Conservation (phyloP, 306 rosid genomes). For the Malus sylvestris region DNA sequence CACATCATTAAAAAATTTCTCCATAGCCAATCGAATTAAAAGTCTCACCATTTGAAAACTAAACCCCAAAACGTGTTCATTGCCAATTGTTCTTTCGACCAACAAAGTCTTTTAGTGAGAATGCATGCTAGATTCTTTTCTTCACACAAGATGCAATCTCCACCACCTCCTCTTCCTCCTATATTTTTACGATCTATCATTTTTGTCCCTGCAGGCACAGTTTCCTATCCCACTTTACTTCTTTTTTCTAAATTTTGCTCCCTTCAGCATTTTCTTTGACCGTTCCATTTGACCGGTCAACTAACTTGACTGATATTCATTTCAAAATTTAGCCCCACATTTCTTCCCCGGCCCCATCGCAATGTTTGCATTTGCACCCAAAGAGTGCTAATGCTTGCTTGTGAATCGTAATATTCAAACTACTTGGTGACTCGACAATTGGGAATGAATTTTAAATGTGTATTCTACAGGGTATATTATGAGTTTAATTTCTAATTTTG, state of each 20-base stretch:
- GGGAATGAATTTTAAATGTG: too few species aligned
- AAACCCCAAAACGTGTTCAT: neutral
- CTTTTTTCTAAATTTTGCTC: constrained; percentile 6
- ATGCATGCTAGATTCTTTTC: constrained; percentile 47
- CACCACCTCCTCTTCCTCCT: neutral
- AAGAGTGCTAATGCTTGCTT: neutral
- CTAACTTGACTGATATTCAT: constrained; percentile 36
- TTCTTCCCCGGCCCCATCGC: constrained; percentile 35
- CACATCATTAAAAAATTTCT: too few species aligned
- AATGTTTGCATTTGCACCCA: neutral
- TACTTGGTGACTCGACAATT: neutral
- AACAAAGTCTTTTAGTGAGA: constrained; percentile 1
- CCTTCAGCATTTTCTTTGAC: constrained; percentile 27
- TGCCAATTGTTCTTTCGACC: neutral
- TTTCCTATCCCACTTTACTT: constrained; percentile 34
- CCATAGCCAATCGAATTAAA: too few species aligned
- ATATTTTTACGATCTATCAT: neutral
- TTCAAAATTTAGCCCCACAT: constrained; percentile 37
- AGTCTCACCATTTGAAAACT: neutral
- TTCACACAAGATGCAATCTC: constrained; percentile 29
- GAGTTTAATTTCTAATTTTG: fast-evolving
- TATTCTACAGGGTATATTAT: fast-evolving
- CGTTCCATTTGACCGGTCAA: constrained; percentile 59
- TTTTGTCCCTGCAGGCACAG: constrained; percentile 31
- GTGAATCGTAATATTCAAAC: neutral